Conservation (phyloP, 352 stramenopile genomes). For the Blastocystis hominis region DNA sequence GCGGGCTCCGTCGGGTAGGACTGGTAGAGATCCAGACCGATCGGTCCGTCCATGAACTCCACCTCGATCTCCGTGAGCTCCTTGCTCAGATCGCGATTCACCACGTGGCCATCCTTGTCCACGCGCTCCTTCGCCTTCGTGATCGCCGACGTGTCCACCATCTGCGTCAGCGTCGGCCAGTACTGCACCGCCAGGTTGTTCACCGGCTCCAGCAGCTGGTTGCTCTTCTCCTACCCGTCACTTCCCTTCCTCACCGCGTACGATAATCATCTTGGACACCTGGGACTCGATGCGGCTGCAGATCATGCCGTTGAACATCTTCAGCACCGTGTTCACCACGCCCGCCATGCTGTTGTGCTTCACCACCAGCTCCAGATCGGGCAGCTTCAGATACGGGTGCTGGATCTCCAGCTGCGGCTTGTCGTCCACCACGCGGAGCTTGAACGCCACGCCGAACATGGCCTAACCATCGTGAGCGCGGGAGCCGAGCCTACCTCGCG, state of each 20-base stretch:
- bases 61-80: conserved; percentile 33
- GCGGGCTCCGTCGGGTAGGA: conserved; percentile 13
- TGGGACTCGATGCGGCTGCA: background rate
- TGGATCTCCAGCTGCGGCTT: conserved; percentile 46
- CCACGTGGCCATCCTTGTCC: conserved; percentile 37
- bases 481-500: background rate
- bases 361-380: background rate
- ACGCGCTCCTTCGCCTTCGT: conserved; percentile 22
- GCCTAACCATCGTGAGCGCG: background rate
- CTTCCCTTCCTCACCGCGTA: background rate
- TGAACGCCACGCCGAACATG: conserved; percentile 39
- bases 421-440: conserved; percentile 27
- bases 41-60: conserved; percentile 30
- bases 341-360: conserved; percentile 27
- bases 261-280: conserved; percentile 14
- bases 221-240: background rate
- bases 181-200: conserved; percentile 51
- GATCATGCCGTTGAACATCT: conserved; percentile 6
- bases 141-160: conserved; percentile 29
- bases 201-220: background rate
- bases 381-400: conserved; percentile 33
- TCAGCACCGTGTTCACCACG: conserved; percentile 23
- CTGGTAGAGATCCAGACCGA: conserved; percentile 38
- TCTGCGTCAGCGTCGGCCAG: conserved; percentile 36
- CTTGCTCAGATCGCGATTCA: conserved; percentile 27